Conservation (phyloP, 2,329 filamentous ascomycete species). For the Ophiostoma australiae region DNA sequence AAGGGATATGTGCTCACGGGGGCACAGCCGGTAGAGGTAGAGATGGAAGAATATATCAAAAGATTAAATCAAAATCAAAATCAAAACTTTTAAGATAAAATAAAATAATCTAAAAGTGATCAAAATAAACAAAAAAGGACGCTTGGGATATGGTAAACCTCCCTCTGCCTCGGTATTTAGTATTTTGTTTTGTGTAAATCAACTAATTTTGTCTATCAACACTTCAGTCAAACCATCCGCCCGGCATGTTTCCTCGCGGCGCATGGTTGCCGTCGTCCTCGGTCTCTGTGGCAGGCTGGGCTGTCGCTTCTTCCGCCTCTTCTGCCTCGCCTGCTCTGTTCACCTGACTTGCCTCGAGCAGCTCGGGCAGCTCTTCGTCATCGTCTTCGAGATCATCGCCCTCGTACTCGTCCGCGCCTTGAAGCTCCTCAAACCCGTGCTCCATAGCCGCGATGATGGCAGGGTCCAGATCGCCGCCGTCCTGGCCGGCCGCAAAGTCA, state of each 20-base stretch:
- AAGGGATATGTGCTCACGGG: constrained; percentile 11
- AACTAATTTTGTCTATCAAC: not conserved
- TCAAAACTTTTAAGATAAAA: not conserved
- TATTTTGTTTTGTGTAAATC: not conserved
- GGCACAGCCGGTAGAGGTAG: not conserved
- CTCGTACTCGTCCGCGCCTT: no score
- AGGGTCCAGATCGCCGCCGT: constrained; percentile 13
- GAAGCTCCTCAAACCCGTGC: not conserved
- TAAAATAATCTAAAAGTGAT: no score
- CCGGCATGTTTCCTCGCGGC: not conserved
- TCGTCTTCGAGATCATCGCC: not conserved
- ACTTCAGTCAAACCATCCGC: not conserved
- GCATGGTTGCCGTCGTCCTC: not conserved
- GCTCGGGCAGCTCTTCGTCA: not conserved
- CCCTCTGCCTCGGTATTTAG: not conserved
- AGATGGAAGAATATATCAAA: not conserved
- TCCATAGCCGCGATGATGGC: constrained; percentile 13
- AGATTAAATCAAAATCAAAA: not conserved
- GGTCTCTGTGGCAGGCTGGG: no score
- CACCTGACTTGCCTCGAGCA: not conserved
- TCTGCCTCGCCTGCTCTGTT: not conserved
- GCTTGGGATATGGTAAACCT: no score
- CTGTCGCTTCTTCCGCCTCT: not conserved
- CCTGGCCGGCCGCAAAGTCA: constrained; percentile 29
- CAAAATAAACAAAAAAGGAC: no score